Evolutionary conservation across 495 filamentous ascomycete genomes (phyloP), one percentile per base, ranked within the genome.

Genomic region (Trichoderma parareesei): DNA sequence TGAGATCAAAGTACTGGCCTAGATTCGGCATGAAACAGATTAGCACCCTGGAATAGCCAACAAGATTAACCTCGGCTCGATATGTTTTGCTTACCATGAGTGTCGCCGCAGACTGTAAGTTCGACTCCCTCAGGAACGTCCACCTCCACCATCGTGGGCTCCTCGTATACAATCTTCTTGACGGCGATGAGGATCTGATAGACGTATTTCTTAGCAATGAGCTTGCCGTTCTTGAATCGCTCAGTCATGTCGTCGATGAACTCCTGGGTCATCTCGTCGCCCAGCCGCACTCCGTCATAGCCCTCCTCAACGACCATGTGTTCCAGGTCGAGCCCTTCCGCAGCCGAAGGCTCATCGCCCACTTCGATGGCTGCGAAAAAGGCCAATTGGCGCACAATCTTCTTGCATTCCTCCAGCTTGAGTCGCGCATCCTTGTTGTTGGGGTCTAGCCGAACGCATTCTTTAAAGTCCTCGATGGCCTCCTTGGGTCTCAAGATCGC

Each of bases 1-100:
- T 85, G 18, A 99, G 80, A 74, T 99, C 94, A 70, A 93, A 99
- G 78, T 89, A 98, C 85, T 98, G 94, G n/a, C 92, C 90, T 93
- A 60, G 65, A 38, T 33, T 5, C 2, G 53, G 44, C 27, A 27
- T 27, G 0, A 49, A 49, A 67, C 76, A 59, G 75, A 61, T 55
- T 61, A 27, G 43, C 57, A 33, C 16, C 35, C 13, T 49, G 33
- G 2, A 46, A 40, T 60, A 20, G 44, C 27, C 7, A 43, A 59
- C 42, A n/a, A 35, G 61, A 44, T 1, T 16, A 33, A 7, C 48
- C 27, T 7, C 14, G 48, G 42, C 14, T 27, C 37, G 35, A 13
- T 27, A 61, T n/a, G 7, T 37, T 4, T 40, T 57, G 77, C 82
- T 67, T 71, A 88, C 92, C 94, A 77, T 99, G 94, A 5, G 94